A percentile compares a stretch with the other conserved stretches of the same genome.
phyloP scores from a whole-genome alignment of 768 basidiomycete genomes.

The Calocybe cyanea region DNA sequence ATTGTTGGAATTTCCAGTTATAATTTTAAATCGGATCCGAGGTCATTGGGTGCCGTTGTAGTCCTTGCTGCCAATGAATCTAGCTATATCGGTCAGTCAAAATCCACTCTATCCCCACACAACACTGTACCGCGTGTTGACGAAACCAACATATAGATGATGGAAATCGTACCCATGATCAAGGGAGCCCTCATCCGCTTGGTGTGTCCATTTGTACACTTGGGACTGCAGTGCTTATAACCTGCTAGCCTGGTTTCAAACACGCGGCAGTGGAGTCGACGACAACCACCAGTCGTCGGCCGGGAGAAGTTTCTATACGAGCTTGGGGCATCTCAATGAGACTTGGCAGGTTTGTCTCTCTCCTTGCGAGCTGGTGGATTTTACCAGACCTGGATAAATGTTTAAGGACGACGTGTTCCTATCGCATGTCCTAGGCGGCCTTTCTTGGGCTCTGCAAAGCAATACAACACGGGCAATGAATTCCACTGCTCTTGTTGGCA shows the following conservation, averaged over 20 bases:
- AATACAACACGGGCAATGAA: conserved; percentile 72
- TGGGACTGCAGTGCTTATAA: background rate
- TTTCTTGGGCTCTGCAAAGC: conserved; percentile 68
- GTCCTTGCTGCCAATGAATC: conserved; percentile 64
- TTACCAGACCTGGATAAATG: background rate
- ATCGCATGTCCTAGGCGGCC: conserved; percentile 69
- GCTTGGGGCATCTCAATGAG: conserved; percentile 74
- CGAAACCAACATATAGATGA: conserved; percentile 29
- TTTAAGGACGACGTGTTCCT: conserved; percentile 63
- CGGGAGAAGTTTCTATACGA: conserved; percentile 83
- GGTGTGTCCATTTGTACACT: conserved; percentile 34
- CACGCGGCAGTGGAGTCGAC: conserved; percentile 63
- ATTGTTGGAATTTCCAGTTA: conserved; percentile 37
- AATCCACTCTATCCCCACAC: background rate
- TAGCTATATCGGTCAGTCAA: conserved; percentile 49
- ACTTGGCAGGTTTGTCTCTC: conserved; percentile 54
- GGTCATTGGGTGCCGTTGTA: conserved; percentile 56
- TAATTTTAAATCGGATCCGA: conserved; percentile 70
- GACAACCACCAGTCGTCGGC: conserved; percentile 31
- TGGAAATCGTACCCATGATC: conserved; percentile 48
- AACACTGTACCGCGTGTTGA: background rate
- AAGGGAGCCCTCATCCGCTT: conserved; percentile 76
- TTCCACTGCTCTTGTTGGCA: conserved; percentile 56
- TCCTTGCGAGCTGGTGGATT: background rate
- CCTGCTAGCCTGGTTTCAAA: conserved; percentile 76